phyloP scores from a whole-genome alignment of 1,284 basidiomycete genomes.

The Cutaneotrichosporon mucoides region DNA sequence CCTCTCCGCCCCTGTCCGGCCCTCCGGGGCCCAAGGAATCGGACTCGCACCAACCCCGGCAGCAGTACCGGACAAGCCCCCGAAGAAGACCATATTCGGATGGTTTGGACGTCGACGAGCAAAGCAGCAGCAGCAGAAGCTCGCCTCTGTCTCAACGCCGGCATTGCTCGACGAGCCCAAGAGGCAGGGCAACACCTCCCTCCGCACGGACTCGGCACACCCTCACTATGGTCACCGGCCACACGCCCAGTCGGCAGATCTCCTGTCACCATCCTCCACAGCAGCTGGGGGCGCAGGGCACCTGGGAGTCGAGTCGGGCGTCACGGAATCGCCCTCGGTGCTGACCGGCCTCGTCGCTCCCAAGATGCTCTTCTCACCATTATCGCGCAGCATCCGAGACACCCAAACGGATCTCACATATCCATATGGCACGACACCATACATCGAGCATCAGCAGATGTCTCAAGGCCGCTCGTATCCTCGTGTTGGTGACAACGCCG shows the following conservation, averaged over 20 bases:
- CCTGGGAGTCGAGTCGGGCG: background rate
- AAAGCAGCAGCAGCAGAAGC: background rate
- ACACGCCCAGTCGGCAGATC: background rate
- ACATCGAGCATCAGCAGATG: background rate
- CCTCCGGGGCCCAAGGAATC: constrained; percentile 18
- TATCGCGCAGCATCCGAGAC: constrained; percentile 24
- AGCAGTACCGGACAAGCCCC: background rate
- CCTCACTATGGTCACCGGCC: background rate
- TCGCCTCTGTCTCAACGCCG: constrained; percentile 4
- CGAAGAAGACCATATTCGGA: constrained; percentile 5
- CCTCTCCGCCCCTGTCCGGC: constrained; percentile 10
- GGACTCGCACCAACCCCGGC: constrained; percentile 11
- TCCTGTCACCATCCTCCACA: background rate
- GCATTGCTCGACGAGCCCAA: constrained; percentile 1
- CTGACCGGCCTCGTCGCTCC: constrained; percentile 35
- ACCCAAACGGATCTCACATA: background rate
- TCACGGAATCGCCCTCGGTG: constrained; percentile 35
- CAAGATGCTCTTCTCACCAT: constrained; percentile 41
- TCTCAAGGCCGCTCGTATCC: constrained; percentile 8
- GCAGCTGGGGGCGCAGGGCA: background rate
- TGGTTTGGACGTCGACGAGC: constrained; percentile 1
- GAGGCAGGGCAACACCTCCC: background rate
- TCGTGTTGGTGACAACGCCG: constrained; percentile 8
- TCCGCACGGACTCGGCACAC: background rate
- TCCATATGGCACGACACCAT: background rate